Evolutionary conservation across 2,329 filamentous ascomycete species (phyloP), one percentile per base, ranked within the genome.

Genomic region (Sporothrix curviconia): DNA sequence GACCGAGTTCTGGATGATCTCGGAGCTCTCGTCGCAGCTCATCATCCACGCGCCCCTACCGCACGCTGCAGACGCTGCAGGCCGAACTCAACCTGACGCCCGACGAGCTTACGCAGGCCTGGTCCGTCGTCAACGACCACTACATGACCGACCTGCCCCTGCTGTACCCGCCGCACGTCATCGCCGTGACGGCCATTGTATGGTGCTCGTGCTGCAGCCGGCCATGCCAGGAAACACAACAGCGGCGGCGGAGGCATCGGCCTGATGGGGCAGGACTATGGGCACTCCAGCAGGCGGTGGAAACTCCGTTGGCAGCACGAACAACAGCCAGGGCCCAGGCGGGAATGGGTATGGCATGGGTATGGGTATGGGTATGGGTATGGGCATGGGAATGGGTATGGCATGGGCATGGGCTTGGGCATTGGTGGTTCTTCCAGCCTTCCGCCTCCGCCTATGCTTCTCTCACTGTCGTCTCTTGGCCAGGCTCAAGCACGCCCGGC

Each of bases 21-120:
- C 89, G 25, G 92, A 95, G 68, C 88, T 96, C 82, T 87, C 83
- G 71, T 92, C 89, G 4, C 89, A 95, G 65, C 81, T 96, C 64
- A 95, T 96, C 68, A 77, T 95, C 17, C 89, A 95, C 71, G 90
- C 96, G 67, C 92, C n/a, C 92, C 0, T 96, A 96, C 72, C 88
- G 90, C 55, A 90, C 87, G 40, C 76, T 96, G 30, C 81, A 81
- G 4, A 84, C 85, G 43, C 76, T 95, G 43, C 85, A 89, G 62
- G 74, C 77, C 54, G 82, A 88, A 59, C 80, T 96, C 59, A 76
- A 77, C 47, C 77, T 96, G 43, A 83, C 82, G n/a, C 81, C 84
- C 58, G 92, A 96, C 61, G 92, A 96, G 67, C 78, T 84, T 28
- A 80, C 83, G 46, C 78, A 95, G 32, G 89, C 90, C 30, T 88